A percentile compares a stretch with the other conserved stretches of the same genome.
phyloP scores from a whole-genome alignment of 176 grass and related monocot species.

The Musa troglodytarum region DNA sequence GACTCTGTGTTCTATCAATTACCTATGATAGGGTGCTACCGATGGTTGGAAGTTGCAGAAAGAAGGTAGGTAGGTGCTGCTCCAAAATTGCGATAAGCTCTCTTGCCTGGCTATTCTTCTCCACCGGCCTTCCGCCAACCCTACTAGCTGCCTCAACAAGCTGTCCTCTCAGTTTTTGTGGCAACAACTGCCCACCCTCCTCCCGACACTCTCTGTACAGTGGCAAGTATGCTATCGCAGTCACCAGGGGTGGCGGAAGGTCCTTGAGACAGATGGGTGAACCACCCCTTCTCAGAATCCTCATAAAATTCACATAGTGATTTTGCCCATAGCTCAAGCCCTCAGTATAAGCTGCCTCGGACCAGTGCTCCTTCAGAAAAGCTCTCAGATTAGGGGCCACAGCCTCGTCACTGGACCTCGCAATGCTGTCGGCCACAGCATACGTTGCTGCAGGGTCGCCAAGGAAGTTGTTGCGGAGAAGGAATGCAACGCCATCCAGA shows the following conservation, averaged over 20 bases:
- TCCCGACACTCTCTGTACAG: constrained; percentile 70
- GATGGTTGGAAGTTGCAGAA: constrained; percentile 5
- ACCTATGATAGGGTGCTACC: not conserved
- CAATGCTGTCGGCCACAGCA: constrained; percentile 73
- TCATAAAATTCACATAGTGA: constrained; percentile 66
- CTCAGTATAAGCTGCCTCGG: constrained; percentile 51
- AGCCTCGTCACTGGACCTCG: constrained; percentile 46
- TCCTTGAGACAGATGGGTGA: constrained; percentile 47
- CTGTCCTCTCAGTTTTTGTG: constrained; percentile 85
- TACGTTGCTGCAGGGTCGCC: constrained; percentile 65
- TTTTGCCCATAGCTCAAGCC: constrained; percentile 42
- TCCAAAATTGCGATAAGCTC: constrained; percentile 85
- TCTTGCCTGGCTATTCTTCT: constrained; percentile 41
- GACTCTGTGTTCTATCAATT: not conserved
- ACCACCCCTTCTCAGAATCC: constrained; percentile 61
- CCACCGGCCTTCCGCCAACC: constrained; percentile 40
- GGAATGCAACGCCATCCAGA: constrained; percentile 71
- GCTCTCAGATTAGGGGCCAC: constrained; percentile 56
- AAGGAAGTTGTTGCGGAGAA: constrained; percentile 71
- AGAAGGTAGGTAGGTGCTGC: constrained; percentile 60
- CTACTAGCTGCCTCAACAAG: constrained; percentile 75
- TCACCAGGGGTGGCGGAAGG: constrained; percentile 58
- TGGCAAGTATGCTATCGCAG: constrained; percentile 75
- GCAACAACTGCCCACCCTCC: constrained; percentile 49
- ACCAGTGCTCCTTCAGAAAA: constrained; percentile 76